Conservation (phyloP, 169 alveolate genomes). For the Cryptosporidium sp. region DNA sequence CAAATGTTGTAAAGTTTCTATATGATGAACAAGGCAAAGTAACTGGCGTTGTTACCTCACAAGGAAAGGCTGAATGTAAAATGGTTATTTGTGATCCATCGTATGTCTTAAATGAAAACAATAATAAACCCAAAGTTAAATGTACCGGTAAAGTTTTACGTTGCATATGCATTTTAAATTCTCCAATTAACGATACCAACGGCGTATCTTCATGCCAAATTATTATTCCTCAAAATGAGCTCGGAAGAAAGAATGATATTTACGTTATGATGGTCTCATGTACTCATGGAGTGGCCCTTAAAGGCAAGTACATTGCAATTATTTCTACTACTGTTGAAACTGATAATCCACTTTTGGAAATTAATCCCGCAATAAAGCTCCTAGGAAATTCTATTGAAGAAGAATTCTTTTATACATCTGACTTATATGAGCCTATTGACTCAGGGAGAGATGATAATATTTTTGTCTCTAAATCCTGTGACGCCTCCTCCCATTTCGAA, state of each 20-base stretch:
- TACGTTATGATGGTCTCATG: conserved; percentile 93
- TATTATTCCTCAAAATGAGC: conserved; percentile 95
- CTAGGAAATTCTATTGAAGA: conserved; percentile 92
- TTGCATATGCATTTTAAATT: conserved; percentile 93
- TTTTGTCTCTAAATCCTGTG: conserved; percentile 93
- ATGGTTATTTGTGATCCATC: conserved; percentile 96
- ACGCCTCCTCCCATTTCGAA: conserved; percentile 98
- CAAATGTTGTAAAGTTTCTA: conserved; percentile 90
- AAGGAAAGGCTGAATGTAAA: conserved; percentile 93
- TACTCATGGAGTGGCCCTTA: conserved; percentile 93
- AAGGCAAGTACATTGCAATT: conserved; percentile 95
- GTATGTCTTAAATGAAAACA: conserved; percentile 82
- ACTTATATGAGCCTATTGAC: conserved; percentile 90
- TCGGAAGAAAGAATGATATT: conserved; percentile 91
- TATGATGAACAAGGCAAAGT: conserved; percentile 93
- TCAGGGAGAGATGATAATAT: conserved; percentile 89
- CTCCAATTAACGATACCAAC: conserved; percentile 95
- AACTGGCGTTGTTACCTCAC: conserved; percentile 90
- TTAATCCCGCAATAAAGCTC: conserved; percentile 93
- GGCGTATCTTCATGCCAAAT: conserved; percentile 94
- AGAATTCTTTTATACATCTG: conserved; percentile 90
- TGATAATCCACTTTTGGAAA: conserved; percentile 90
- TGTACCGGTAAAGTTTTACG: conserved; percentile 88
- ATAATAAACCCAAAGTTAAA: conserved; percentile 78
- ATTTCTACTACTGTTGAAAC: conserved; percentile 97